Base-by-base conservation (phyloP, 352 stramenopile genomes). In the Phytophthora pini region DNA sequence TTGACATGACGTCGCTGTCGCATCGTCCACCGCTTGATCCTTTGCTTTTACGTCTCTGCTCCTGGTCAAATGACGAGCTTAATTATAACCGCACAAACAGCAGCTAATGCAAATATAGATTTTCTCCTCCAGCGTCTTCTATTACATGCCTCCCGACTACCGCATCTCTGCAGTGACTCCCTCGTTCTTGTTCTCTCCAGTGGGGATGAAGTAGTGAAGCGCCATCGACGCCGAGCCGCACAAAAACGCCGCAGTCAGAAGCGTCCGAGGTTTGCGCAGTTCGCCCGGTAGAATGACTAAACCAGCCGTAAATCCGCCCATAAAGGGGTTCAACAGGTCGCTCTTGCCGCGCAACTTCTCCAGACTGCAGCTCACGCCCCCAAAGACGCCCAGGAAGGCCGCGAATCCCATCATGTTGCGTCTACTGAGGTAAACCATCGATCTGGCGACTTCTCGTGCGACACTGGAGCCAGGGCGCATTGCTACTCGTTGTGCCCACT, bases 331-430 rank as follows among this genome's bases (percentile, higher is more conserved):
- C 2, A 90, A 43, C 6, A 83, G 27, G 60, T 95, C 87, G 41
- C 67, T 76, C 41, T 67, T 71, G 29, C 79, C 77, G n/a, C 84
- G 80, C 9, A 81, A 1, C 39, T 76, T 81, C 70, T 93, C 83
- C 50, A 92, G 53, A 44, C 66, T 76, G 71, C 87, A 95, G 47
- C 82, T 90, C 27, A 93, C 66, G 10, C 82, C 83, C 9, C 78
- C 79, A 61, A 90, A 95, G 39, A 92, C 79, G 22, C 82, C 82
- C 49, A 95, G 65, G 50, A 95, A 95, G 34, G 68, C 68, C 9
- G 81, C 82, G 59, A 95, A 95, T 24, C 79, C 69, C 45, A 89
- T 40, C 70, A 90, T 77, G 56, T 93, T 93, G 69, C 76, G 79
- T 8, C 50, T 68, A 50, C 78, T 76, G 2, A 78, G 62, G 7